Evolutionary conservation across 441 rosid genomes (phyloP).

Genomic region (Gossypium gossypioides): DNA sequence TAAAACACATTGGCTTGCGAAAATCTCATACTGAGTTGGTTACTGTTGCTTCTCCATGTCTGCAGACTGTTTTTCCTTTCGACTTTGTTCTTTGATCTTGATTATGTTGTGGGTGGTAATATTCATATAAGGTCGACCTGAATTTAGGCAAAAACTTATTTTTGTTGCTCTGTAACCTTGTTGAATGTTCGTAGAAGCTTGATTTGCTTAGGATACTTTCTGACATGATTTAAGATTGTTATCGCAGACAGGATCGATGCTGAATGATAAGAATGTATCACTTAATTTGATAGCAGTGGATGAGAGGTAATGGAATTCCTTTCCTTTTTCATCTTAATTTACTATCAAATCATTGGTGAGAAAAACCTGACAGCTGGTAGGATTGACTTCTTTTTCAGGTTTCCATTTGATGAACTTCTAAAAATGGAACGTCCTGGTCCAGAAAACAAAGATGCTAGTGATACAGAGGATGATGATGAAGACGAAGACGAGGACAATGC

Average conservation of each 20-base stretch:
- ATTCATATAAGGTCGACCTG: not conserved
- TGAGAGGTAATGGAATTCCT: conserved; percentile 26
- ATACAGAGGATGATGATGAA: conserved; percentile 36
- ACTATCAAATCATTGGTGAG: not conserved
- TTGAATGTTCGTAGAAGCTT: not conserved
- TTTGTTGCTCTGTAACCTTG: not conserved
- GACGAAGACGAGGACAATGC: conserved; percentile 24
- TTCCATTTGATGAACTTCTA: conserved; percentile 28
- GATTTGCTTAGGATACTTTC: not conserved
- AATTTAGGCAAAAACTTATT: not conserved
- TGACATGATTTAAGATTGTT: conserved; percentile 10
- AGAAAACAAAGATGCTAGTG: conserved; percentile 38
- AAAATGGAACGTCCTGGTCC: conserved; percentile 28
- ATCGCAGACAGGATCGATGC: conserved; percentile 28
- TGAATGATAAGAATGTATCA: conserved; percentile 21
- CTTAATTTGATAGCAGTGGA: conserved; percentile 23
- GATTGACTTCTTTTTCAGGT: conserved; percentile 20
- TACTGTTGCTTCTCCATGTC: not conserved
- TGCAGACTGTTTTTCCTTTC: not conserved
- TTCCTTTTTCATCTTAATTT: not conserved
- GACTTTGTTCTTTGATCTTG: not conserved
- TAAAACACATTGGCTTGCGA: not conserved
- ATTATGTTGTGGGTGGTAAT: not conserved
- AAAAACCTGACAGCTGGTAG: not conserved
- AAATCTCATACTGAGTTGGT: not conserved